Percentiles rank a stretch among this genome's conserved stretches.
Conservation (phyloP, 345 rosid genomes). For the Mangifera indica region DNA sequence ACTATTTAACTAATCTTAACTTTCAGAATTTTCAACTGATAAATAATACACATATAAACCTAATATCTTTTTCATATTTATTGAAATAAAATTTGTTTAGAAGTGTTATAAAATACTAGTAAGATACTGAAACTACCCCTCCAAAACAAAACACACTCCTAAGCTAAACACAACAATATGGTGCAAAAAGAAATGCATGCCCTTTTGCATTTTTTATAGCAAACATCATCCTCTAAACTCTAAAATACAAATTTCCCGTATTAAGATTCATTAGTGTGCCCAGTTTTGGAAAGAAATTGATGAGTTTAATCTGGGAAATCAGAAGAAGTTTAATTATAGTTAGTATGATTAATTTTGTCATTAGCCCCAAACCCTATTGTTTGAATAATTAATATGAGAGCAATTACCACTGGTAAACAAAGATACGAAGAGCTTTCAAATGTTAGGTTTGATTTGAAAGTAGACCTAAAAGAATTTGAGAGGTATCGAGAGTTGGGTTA, state of each 20-base stretch:
- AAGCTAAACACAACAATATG: neutral
- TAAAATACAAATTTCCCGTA: neutral
- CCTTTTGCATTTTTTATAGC: neutral
- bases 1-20: too few relatives aligned
- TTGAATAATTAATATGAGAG: too few relatives aligned
- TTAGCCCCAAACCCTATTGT: too few relatives aligned
- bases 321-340: neutral
- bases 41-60: too few relatives aligned
- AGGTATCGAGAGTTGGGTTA: slow-evolving; percentile 17
- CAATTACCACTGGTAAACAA: neutral
- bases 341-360: neutral
- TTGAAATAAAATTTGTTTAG: too few relatives aligned
- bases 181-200: neutral
- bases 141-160: neutral
- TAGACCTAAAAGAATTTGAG: neutral
- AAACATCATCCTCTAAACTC: neutral
- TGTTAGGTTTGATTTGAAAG: slow-evolving; percentile 1
- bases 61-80: too few relatives aligned
- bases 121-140: neutral
- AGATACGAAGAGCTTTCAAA: neutral
- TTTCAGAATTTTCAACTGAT: too few relatives aligned
- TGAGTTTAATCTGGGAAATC: neutral
- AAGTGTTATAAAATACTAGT: neutral
- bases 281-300: too few relatives aligned
- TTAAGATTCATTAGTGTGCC: too few relatives aligned